Conservation (phyloP, 768 basidiomycete genomes). For the Thelephora ganbajun region DNA sequence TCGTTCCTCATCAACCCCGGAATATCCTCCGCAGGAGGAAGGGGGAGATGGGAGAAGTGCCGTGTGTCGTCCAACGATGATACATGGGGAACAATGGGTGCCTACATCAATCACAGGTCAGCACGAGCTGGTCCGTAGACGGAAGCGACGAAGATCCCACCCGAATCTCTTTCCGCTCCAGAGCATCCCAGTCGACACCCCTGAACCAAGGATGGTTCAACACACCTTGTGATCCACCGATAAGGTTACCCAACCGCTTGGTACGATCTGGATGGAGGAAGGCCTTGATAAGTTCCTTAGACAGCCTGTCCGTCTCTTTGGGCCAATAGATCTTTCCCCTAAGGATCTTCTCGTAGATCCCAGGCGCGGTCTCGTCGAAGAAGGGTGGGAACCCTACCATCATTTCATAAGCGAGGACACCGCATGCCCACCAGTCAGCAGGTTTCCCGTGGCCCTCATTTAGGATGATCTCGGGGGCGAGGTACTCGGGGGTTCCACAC, state of each 20-base stretch:
- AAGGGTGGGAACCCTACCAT: constrained; percentile 97
- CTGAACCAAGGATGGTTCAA: constrained; percentile 90
- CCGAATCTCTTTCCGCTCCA: constrained; percentile 77
- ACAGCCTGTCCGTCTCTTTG: constrained; percentile 76
- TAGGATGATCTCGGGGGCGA: constrained; percentile 96
- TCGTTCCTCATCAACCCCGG: constrained; percentile 64
- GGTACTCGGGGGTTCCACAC: constrained; percentile 92
- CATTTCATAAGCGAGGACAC: constrained; percentile 97
- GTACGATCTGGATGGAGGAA: constrained; percentile 88
- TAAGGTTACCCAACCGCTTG: constrained; percentile 86
- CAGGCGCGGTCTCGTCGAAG: constrained; percentile 95
- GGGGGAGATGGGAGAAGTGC: constrained; percentile 69
- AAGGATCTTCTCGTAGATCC: constrained; percentile 96
- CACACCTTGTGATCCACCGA: constrained; percentile 83
- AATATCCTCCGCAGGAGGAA: constrained; percentile 67
- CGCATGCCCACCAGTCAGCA: constrained; percentile 99
- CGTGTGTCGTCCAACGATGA: constrained; percentile 73
- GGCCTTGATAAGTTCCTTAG: constrained; percentile 75
- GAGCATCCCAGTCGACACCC: constrained; percentile 85
- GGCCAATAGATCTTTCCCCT: constrained; percentile 84
- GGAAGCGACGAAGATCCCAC: constrained; percentile 28
- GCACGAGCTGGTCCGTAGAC: constrained; percentile 4
- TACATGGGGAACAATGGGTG: constrained; percentile 76
- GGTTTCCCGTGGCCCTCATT: constrained; percentile 97
- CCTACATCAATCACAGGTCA: constrained; percentile 26